These are phyloP conservation scores for Cymbidium sinense DNA, from an alignment of 106 monocot species.

Conservation along the genomic window DNA sequence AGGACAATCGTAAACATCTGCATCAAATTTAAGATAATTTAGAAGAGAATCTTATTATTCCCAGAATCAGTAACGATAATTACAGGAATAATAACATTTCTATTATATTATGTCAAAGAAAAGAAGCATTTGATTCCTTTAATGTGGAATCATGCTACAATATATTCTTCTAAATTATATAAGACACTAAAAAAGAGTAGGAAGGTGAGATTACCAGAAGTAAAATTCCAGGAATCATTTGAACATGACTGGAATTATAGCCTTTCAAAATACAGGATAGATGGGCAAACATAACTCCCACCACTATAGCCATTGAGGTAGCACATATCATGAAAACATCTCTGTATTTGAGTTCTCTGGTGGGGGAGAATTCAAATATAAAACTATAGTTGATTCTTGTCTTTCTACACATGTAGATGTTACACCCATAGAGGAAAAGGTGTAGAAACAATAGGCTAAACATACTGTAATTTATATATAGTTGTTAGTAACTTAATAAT, in stretches of 20 bases:
- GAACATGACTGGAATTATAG: constrained; percentile 41
- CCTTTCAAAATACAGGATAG: constrained; percentile 47
- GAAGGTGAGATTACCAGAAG: constrained; percentile 38
- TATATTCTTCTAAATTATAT: background rate
- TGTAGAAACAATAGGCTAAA: constrained; percentile 85
- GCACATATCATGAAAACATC: constrained; percentile 78
- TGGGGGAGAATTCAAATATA: constrained; percentile 89
- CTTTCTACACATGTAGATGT: constrained; percentile 89
- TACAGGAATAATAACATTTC: background rate
- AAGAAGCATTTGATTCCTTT: constrained; percentile 1
- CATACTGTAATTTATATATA: constrained; percentile 47
- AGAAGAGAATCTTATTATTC: constrained; percentile 9
- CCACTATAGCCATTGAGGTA: constrained; percentile 64
- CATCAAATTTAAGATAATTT: constrained; percentile 9
- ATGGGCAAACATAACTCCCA: constrained; percentile 66
- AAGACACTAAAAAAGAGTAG: background rate
- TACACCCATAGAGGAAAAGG: constrained; percentile 89
- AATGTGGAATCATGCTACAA: background rate
- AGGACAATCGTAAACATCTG: constrained; percentile 69
- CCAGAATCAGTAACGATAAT: background rate
- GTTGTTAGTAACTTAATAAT: background rate
- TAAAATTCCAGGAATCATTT: constrained; percentile 67
- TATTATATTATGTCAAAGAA: background rate
- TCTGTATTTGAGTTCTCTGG: constrained; percentile 64
- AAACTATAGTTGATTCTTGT: constrained; percentile 86